Evolutionary conservation across 2,329 filamentous ascomycete species (phyloP).

Genomic region (Neoscytalidium dimidiatum): DNA sequence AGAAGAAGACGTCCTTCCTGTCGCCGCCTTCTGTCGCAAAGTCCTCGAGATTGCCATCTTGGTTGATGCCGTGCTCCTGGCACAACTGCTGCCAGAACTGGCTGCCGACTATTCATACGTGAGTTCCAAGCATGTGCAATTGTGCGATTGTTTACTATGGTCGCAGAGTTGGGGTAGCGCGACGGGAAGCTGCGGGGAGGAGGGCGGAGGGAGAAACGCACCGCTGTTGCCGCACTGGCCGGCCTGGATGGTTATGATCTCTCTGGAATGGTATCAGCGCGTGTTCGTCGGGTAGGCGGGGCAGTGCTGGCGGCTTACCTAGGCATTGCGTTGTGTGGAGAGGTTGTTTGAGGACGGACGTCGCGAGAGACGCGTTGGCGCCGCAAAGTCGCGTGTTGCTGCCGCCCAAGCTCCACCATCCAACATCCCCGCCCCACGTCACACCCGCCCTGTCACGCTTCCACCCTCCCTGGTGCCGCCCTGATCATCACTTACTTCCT

Average conservation of each 20-base stretch:
- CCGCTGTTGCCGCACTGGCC: conserved; percentile 99
- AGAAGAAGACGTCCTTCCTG: conserved; percentile 99
- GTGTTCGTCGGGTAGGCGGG: neutral
- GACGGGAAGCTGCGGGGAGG: conserved; percentile 14
- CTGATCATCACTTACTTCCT: neutral
- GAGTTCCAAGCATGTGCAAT: neutral
- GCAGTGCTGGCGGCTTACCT: conserved; percentile 29
- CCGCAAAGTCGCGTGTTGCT: conserved; percentile 12
- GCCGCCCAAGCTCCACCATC: neutral
- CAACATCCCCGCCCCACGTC: neutral
- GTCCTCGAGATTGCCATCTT: conserved; percentile 95
- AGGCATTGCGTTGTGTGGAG: conserved; percentile 35
- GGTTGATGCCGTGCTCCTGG: conserved; percentile 95
- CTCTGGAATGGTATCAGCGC: conserved; percentile 55
- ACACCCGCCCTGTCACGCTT: conserved; percentile 8
- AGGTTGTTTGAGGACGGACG: neutral
- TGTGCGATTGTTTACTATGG: neutral
- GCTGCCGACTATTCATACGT: conserved; percentile 69
- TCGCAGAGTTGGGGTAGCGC: neutral
- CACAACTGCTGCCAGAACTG: conserved; percentile 99
- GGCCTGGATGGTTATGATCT: conserved; percentile 99
- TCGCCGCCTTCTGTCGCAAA: conserved; percentile 97
- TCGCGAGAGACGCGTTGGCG: conserved; percentile 17
- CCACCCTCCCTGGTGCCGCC: neutral
- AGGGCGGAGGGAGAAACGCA: conserved; percentile 54